Evolutionary conservation across 2,329 filamentous ascomycete species (phyloP).

Genomic region (Samsoniella hepiali): DNA sequence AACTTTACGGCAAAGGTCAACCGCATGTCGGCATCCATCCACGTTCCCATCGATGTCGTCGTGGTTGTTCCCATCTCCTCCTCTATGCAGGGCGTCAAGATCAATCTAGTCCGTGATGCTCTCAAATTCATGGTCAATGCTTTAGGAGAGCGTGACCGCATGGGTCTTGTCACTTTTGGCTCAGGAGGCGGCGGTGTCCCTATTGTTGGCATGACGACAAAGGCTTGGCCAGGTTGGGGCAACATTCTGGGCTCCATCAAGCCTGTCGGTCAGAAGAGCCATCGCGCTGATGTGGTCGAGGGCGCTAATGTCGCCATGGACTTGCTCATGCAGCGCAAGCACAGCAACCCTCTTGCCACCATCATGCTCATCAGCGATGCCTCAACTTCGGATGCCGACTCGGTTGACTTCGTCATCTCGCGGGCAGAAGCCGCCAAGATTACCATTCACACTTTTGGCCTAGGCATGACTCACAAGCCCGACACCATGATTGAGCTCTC

Average conservation of each 20-base stretch:
- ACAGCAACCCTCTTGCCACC: conserved; percentile 89
- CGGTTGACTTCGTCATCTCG: conserved; percentile 96
- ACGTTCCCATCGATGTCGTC: conserved; percentile 92
- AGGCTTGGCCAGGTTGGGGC: conserved; percentile 88
- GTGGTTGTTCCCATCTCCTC: conserved; percentile 96
- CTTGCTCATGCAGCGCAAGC: conserved; percentile 93
- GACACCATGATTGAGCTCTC: conserved; percentile 99
- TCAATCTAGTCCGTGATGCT: conserved; percentile 87
- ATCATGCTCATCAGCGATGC: conserved; percentile 98
- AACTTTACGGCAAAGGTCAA: conserved; percentile 56
- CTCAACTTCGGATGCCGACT: conserved; percentile 88
- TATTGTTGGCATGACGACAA: conserved; percentile 96
- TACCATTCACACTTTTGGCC: conserved; percentile 91
- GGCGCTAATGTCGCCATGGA: conserved; percentile 99
- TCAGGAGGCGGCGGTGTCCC: conserved; percentile 91
- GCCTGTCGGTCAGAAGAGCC: conserved; percentile 92
- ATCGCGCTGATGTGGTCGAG: conserved; percentile 93
- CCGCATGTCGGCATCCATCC: conserved; percentile 53
- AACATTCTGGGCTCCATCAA: conserved; percentile 83
- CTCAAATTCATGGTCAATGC: conserved; percentile 88
- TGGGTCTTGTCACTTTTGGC: conserved; percentile 96
- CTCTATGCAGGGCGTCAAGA: conserved; percentile 99
- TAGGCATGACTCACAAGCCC: conserved; percentile 95
- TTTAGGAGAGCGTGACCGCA: conserved; percentile 87
- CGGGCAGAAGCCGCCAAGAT: conserved; percentile 97